Percentiles rank a stretch among this genome's conserved stretches.
phyloP scores from a whole-genome alignment of 2,329 filamentous ascomycete genomes.

The Madurella mycetomatis region DNA sequence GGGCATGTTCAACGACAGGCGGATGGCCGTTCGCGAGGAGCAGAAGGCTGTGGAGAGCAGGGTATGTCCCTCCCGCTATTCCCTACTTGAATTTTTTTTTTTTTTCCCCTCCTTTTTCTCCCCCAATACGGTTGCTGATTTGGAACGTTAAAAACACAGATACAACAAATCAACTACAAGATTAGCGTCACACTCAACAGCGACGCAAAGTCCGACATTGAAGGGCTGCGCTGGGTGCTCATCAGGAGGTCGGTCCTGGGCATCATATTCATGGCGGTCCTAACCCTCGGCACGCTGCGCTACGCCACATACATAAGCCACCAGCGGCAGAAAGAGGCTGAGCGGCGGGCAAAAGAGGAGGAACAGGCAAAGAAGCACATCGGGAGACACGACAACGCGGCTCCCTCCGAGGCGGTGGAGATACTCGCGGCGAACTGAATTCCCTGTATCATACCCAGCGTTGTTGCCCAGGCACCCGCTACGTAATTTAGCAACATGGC shows the following conservation, averaged over 20 bases:
- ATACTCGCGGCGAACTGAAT: conserved; percentile 53
- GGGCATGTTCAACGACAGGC: conserved; percentile 92
- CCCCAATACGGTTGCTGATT: not conserved
- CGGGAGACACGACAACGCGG: conserved; percentile 43
- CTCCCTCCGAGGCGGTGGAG: conserved; percentile 50
- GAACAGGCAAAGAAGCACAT: conserved; percentile 41
- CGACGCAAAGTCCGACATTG: conserved; percentile 87
- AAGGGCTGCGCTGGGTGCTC: conserved; percentile 82
- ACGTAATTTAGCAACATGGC: too few relatives aligned
- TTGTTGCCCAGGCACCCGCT: not conserved
- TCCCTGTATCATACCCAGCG: not conserved
- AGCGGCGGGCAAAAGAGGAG: conserved; percentile 36
- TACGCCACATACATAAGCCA: conserved; percentile 56
- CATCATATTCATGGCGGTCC: conserved; percentile 61
- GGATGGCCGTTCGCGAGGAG: conserved; percentile 85
- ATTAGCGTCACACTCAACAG: conserved; percentile 88
- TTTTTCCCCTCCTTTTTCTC: not conserved
- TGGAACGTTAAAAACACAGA: conserved; percentile 41
- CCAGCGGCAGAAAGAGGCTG: conserved; percentile 44
- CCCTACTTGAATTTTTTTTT: not conserved
- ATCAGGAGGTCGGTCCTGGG: conserved; percentile 60
- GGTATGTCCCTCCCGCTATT: conserved; percentile 41
- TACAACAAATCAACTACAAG: conserved; percentile 94
- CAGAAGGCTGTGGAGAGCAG: conserved; percentile 79
- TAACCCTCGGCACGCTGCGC: conserved; percentile 56